A percentile compares a stretch with the other conserved stretches of the same genome.
Evolutionary conservation across 805 yeast genomes (phyloP).

Genomic region (Ogataea saltuana): DNA sequence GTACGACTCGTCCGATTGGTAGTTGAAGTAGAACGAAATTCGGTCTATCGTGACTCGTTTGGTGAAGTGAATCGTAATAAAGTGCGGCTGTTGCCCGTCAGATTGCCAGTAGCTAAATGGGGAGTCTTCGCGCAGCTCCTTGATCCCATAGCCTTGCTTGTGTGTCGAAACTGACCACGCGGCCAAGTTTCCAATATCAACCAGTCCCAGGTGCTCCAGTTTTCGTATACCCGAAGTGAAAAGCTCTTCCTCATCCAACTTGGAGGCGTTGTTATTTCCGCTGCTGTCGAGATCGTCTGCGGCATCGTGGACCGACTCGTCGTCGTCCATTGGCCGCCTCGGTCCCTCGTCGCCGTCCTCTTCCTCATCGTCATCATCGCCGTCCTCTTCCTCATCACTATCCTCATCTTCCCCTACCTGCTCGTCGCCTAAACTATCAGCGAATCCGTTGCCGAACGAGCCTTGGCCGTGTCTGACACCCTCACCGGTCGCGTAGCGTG

Average conservation of each 20-base stretch:
- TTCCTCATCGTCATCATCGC: constrained; percentile 14
- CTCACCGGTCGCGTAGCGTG: constrained; percentile 1
- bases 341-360: constrained; percentile 13
- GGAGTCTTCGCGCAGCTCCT: constrained; percentile 70
- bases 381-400: constrained; percentile 14
- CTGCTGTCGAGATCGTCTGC: constrained; percentile 11
- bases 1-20: constrained; percentile 80
- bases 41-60: constrained; percentile 70
- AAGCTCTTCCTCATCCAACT: constrained; percentile 23
- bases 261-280: constrained; percentile 12
- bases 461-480: constrained; percentile 1
- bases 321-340: constrained; percentile 9
- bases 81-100: constrained; percentile 90
- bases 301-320: constrained; percentile 13
- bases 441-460: constrained; percentile 3
- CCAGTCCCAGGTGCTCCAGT: constrained; percentile 56
- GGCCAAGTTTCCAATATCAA: constrained; percentile 79
- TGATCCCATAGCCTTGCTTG: constrained; percentile 72
- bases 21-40: constrained; percentile 71
- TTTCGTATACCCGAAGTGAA: constrained; percentile 48
- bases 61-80: constrained; percentile 73
- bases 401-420: constrained; percentile 14
- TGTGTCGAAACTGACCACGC: constrained; percentile 80
- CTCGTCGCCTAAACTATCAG: constrained; percentile 7
- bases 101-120: constrained; percentile 89